Evolutionary conservation across 2,329 filamentous ascomycete genomes (phyloP).

Genomic region (Paecilomyces niveus): DNA sequence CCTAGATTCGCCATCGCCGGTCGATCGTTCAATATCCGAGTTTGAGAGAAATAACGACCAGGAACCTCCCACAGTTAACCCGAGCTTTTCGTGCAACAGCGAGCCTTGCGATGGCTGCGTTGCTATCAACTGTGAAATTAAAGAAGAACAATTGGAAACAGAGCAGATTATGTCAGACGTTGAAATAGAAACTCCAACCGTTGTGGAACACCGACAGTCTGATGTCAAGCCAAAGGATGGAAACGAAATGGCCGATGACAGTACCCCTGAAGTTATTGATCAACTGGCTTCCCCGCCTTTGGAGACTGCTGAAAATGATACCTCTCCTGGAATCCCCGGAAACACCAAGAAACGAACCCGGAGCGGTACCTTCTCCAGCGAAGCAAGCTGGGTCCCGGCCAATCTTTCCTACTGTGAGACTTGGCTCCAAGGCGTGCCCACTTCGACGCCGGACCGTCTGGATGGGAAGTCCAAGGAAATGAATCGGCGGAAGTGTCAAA

Average conservation of each 20-base stretch:
- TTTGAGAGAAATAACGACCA: not conserved
- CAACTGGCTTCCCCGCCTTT: conserved; percentile 4
- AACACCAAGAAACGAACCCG: conserved; percentile 20
- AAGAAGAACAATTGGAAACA: not conserved
- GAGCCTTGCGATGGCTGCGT: not conserved
- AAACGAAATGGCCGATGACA: not conserved
- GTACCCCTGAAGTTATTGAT: not conserved
- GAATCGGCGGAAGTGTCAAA: conserved; percentile 29
- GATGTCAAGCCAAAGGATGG: not conserved
- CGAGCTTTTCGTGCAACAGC: not conserved
- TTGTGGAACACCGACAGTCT: not conserved
- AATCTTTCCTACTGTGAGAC: conserved; percentile 30
- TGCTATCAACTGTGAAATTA: not conserved
- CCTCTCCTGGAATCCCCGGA: conserved; percentile 11
- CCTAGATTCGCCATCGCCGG: conserved; percentile 18
- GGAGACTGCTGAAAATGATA: conserved; percentile 7
- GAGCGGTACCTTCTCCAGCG: conserved; percentile 28
- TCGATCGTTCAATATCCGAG: conserved; percentile 19
- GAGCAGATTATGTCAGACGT: not conserved
- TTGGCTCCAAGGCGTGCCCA: conserved; percentile 30
- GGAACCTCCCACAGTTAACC: not conserved
- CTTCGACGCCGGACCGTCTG: conserved; percentile 18
- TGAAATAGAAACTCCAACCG: not conserved
- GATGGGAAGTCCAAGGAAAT: conserved; percentile 18
- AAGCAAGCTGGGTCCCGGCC: conserved; percentile 30